Evolutionary conservation across 495 filamentous ascomycete genomes (phyloP), one percentile per base, ranked within the genome.

Genomic region (Xylaria telfairii): DNA sequence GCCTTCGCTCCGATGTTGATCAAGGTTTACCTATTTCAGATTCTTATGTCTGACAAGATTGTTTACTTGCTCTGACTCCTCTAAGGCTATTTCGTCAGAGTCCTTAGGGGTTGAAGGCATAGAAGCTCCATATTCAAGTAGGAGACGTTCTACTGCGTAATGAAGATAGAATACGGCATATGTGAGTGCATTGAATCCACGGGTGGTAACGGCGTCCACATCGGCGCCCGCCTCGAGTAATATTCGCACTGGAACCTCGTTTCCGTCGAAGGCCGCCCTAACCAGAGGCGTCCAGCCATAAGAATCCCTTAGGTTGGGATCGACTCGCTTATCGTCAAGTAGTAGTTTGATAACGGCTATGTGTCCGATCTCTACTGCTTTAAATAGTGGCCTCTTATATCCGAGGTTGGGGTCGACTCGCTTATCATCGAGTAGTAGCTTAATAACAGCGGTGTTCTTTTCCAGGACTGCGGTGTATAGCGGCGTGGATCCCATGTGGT

Each of bases 251-350:
- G 69, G 41, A 15, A 30, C 57, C 30, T 57, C 6, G n/a, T 63
- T 44, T n/a, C 70, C 49, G 2, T 21, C 3, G 2, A 47, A 13
- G 17, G 60, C 70, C 10, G 71, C 71, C 46, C 26, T 79, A 37
- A 73, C 77, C n/a, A 85, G 76, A 13, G 83, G 78, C 7, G 83
- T 79, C 65, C 76, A 75, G 10, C 79, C 79, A n/a, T 71, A 51
- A 0, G 47, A 60, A 51, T 83, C 76, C 30, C 72, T 71, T 8
- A 65, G 13, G 19, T 78, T 63, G 41, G 71, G 68, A 41, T 80
- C 73, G 37, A 74, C 71, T 10, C 63, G 24, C 37, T 63, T 57
- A 1, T 41, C 44, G 8, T 59, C 75, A 2, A 77, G 61, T 15
- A 77, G 59, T 54, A 69, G 42, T 60, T 65, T 60, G n/a, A 68